A percentile compares a stretch with the other conserved stretches of the same genome.
phyloP scores from a whole-genome alignment of 345 rosid genomes.

The Eutrema japonicum region DNA sequence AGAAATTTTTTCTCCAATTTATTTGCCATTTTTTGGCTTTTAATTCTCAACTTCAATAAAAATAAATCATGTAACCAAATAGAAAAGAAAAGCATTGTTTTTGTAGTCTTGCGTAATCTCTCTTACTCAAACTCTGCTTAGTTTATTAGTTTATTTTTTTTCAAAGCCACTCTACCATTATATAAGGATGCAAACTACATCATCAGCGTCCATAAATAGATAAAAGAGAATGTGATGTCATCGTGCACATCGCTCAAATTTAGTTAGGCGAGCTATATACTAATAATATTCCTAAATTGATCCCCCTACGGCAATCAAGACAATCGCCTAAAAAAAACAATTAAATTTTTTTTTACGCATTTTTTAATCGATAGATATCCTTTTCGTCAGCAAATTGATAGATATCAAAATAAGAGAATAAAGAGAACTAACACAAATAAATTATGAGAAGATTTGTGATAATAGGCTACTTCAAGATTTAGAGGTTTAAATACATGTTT shows the following conservation, averaged over 20 bases:
- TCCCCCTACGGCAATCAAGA: neutral
- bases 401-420: neutral
- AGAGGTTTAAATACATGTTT: neutral
- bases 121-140: neutral
- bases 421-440: neutral
- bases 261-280: conserved; percentile 10
- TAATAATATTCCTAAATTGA: neutral
- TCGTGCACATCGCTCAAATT: neutral
- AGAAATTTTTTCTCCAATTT: neutral
- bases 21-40: neutral
- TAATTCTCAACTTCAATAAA: neutral
- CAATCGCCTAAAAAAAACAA: neutral
- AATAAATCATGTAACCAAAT: neutral
- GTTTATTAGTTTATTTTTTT: neutral
- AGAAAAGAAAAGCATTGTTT: neutral
- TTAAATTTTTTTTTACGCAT: too few species aligned
- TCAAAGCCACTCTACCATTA: neutral
- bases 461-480: neutral
- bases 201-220: conserved; percentile 18
- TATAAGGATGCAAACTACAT: conserved; percentile 8
- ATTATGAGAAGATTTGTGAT: neutral
- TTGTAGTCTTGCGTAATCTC: neutral
- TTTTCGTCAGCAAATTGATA: too few species aligned
- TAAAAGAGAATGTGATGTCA: conserved; percentile 13
- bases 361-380: too few species aligned